phyloP scores from a whole-genome alignment of 106 monocot species.

The Acorus calamus region DNA sequence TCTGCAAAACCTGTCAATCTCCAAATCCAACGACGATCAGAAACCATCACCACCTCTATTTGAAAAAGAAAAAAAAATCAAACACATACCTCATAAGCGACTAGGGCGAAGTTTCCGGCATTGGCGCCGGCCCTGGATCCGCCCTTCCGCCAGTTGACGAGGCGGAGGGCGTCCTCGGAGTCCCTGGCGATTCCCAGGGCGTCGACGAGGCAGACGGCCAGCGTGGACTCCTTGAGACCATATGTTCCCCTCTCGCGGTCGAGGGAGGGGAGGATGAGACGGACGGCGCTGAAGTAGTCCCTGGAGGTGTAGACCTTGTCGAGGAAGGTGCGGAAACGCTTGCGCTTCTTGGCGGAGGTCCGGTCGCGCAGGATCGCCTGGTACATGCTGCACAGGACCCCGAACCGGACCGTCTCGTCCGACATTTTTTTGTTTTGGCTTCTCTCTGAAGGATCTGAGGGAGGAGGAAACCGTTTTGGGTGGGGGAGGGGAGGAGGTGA shows the following conservation, averaged over 20 bases:
- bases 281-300: slow-evolving; percentile 79
- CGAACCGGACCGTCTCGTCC: slow-evolving; percentile 68
- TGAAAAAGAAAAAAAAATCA: neutral
- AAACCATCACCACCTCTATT: too few relatives aligned
- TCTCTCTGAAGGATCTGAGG: too few relatives aligned
- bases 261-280: slow-evolving; percentile 72
- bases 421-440: slow-evolving; percentile 30
- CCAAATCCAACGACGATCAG: neutral
- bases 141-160: slow-evolving; percentile 87
- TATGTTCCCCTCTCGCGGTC: slow-evolving; percentile 92
- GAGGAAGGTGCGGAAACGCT: slow-evolving; percentile 70
- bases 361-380: slow-evolving; percentile 85
- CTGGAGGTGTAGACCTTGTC: slow-evolving; percentile 67
- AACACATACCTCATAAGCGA: slow-evolving; percentile 53
- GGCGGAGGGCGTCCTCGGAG: slow-evolving; percentile 73
- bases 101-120: slow-evolving; percentile 79
- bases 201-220: slow-evolving; percentile 66
- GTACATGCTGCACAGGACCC: slow-evolving; percentile 85
- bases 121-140: slow-evolving; percentile 69
- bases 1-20: slow-evolving; percentile 53
- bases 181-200: slow-evolving; percentile 85
- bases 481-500: too few relatives aligned
- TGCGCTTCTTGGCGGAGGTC: slow-evolving; percentile 68
- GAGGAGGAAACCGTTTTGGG: too few relatives aligned
- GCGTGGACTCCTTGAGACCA: slow-evolving; percentile 79